Percentiles rank a stretch among this genome's conserved stretches.
These are phyloP conservation scores for Nannochloropsis salina DNA, from an alignment of 108 stramenopile genomes.

Conservation along the genomic window DNA sequence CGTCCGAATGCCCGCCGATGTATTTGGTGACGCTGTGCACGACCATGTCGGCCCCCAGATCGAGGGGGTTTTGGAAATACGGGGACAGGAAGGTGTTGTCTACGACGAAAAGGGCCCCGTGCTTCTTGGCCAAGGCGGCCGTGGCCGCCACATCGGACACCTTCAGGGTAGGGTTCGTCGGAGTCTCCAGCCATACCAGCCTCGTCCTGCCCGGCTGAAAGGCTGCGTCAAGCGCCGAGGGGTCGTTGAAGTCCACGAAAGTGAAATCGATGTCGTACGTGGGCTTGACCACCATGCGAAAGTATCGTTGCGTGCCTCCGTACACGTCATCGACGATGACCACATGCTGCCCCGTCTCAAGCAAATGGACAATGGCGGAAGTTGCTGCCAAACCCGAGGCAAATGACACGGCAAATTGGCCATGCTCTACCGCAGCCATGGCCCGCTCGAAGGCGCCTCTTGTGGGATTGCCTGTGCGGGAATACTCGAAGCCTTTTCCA, in stretches of 20 bases:
- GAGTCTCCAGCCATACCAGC: conserved; percentile 81
- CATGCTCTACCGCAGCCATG: conserved; percentile 52
- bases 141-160: conserved; percentile 66
- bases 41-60: conserved; percentile 72
- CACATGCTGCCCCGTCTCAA: conserved; percentile 66
- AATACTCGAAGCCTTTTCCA: conserved; percentile 74
- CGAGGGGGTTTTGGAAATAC: conserved; percentile 77
- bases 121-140: conserved; percentile 57
- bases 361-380: conserved; percentile 65
- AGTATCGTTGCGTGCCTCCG: conserved; percentile 70
- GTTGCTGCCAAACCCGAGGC: conserved; percentile 80
- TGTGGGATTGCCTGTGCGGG: conserved; percentile 68
- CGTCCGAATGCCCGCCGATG: conserved; percentile 81
- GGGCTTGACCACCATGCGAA: conserved; percentile 42
- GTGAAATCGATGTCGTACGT: conserved; percentile 40
- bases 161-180: conserved; percentile 79
- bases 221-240: conserved; percentile 32
- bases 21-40: conserved; percentile 80
- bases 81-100: conserved; percentile 90
- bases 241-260: conserved; percentile 31
- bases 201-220: conserved; percentile 46
- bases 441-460: conserved; percentile 75
- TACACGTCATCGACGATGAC: conserved; percentile 79
- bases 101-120: conserved; percentile 64
- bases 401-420: conserved; percentile 58